Percentiles rank a stretch among this genome's conserved stretches.
phyloP scores from a whole-genome alignment of 2,329 filamentous ascomycete species.

The Ophiostoma triangulosporum region DNA sequence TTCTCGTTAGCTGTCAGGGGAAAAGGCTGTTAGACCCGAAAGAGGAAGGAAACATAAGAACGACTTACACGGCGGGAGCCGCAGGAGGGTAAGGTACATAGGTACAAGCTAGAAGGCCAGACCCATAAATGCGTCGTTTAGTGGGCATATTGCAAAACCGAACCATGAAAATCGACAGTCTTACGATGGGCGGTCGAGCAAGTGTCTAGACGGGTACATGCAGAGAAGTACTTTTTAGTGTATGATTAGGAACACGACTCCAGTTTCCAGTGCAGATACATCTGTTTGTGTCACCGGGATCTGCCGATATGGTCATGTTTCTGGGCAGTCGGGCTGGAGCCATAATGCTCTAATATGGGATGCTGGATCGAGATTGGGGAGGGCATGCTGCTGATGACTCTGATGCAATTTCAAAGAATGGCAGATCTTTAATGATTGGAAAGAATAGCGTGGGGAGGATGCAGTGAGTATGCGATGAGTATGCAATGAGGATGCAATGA shows the following conservation, averaged over 20 bases:
- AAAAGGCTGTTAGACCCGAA: not conserved
- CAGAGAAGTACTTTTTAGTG: not conserved
- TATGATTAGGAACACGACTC: too few relatives aligned
- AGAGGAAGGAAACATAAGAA: not conserved
- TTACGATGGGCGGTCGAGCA: slow-evolving; percentile 6
- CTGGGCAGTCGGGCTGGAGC: slow-evolving; percentile 6
- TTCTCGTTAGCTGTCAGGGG: slow-evolving; percentile 1
- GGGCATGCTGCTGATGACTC: not conserved
- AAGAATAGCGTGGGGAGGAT: not conserved
- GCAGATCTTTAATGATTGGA: not conserved
- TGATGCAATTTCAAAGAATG: not conserved
- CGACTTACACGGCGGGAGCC: not conserved
- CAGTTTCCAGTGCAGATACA: too few relatives aligned
- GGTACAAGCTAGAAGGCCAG: slow-evolving; percentile 2
- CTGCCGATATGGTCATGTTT: not conserved
- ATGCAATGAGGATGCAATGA: too few relatives aligned
- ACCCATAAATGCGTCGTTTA: slow-evolving; percentile 2
- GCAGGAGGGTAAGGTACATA: not conserved
- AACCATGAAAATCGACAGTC: slow-evolving; percentile 9
- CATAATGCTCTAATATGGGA: slow-evolving; percentile 4
- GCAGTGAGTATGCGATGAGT: too few relatives aligned
- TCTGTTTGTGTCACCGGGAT: not conserved
- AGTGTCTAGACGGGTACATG: slow-evolving; percentile 3
- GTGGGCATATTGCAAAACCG: slow-evolving; percentile 11
- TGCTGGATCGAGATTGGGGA: not conserved